Evolutionary conservation across 331 rosid genomes (phyloP).

Genomic region (Arachis monticola): DNA sequence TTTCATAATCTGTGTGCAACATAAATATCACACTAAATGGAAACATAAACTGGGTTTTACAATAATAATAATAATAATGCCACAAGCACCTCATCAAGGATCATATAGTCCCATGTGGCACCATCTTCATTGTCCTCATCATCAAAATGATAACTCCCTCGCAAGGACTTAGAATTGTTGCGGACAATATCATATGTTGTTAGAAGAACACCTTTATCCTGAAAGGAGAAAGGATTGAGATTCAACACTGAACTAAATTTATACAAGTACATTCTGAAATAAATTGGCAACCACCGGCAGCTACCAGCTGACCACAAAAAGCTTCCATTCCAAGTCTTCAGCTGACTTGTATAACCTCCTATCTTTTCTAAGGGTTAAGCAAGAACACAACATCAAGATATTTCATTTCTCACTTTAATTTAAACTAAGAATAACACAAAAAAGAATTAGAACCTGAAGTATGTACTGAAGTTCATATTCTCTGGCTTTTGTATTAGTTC

Average conservation of each 20-base stretch:
- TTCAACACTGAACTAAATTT: slow-evolving; percentile 6
- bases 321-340: slow-evolving; percentile 12
- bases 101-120: slow-evolving; percentile 91
- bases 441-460: slow-evolving; percentile 26
- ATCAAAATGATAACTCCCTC: slow-evolving; percentile 42
- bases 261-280: slow-evolving; percentile 1
- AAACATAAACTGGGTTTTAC: slow-evolving; percentile 1
- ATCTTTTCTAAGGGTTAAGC: neutral
- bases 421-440: no score
- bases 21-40: slow-evolving; percentile 18
- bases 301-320: slow-evolving; percentile 1
- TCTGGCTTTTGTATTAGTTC: slow-evolving; percentile 63
- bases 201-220: slow-evolving; percentile 94
- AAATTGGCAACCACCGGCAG: neutral
- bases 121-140: slow-evolving; percentile 71
- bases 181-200: slow-evolving; percentile 96
- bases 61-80: neutral
- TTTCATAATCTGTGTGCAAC: neutral
- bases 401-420: slow-evolving; percentile 13
- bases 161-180: slow-evolving; percentile 75
- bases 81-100: slow-evolving; percentile 84
- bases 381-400: neutral
- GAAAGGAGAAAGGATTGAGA: slow-evolving; percentile 33
- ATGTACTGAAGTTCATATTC: slow-evolving; percentile 85
- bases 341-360: slow-evolving; percentile 9